Base-by-base conservation (phyloP, 2,329 filamentous ascomycete species). In the Cladosporium sp. region DNA sequence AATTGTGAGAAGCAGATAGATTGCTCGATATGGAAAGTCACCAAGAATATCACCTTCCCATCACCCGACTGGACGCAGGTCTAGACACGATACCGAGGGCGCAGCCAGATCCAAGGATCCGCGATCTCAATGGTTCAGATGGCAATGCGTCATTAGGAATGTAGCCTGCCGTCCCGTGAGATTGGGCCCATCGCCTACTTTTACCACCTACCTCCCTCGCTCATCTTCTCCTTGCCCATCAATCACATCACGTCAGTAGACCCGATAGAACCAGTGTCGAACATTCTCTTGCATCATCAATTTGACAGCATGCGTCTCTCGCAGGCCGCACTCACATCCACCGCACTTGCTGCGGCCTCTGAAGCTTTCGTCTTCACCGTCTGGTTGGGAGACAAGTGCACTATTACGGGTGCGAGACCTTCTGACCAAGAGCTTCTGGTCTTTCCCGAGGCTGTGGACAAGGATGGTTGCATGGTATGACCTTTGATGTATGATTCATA, bases 321-420 rank as follows among this genome's bases (percentile, higher is more conserved):
- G 17, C 22, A 22, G 5, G 14, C 22, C 2, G 19, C 30, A 2
- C 1, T 51, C 14, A 12, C 8, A 17, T 4, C 42, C 5, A 17
- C 51, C 5, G 25, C 40, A 17, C 9, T 42, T 38, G 19, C 52
- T 22, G 36, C 8, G 15, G 36, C 49, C 8, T 34, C 34, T 19
- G 22, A 39, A 30, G 54, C 42, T 37, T 56, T 56, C 30, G 42
- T 42, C 30, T 56, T 56, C 42, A 47, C 42, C 8, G 42, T 56
- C 20, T 56, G 54, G 54, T 40, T 56, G 2, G 54, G 54, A n/a
- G 54, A 56, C 14, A 56, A 56, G 20, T 56, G 54, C 34, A 56
- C 54, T 34, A 56, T 56, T 30, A 34, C 47, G 8, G 30, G 30
- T 19, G 22, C 19, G 7, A 49, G 28, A 12, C 30, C 25, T 17